These are phyloP conservation scores for Fusarium siculi DNA, from an alignment of 2,329 filamentous ascomycete genomes.

Conservation along the genomic window DNA sequence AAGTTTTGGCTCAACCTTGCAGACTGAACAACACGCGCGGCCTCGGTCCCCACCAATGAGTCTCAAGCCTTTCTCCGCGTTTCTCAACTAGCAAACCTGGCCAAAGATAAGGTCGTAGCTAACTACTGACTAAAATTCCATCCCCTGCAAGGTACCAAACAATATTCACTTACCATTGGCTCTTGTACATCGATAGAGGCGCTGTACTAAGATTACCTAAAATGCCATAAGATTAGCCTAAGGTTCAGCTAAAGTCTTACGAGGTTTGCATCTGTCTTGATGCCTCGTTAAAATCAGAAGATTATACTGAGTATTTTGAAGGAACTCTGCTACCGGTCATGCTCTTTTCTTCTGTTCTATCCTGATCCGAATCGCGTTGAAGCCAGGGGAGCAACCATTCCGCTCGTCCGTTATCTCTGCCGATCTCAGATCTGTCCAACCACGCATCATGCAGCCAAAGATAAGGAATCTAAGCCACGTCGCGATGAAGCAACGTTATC, in stretches of 20 bases:
- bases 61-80: not conserved
- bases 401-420: constrained; percentile 25
- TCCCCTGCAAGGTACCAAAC: not conserved
- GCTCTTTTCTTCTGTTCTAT: not conserved
- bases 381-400: not conserved
- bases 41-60: not conserved
- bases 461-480: constrained; percentile 26
- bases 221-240: not conserved
- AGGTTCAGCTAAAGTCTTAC: not conserved
- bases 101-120: constrained; percentile 8
- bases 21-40: not conserved
- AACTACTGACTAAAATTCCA: not conserved
- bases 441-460: not conserved
- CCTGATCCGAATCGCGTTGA: fast-evolving
- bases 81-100: not conserved
- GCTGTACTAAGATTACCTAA: not conserved
- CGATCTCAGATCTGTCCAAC: constrained; percentile 5
- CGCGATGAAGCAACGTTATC: constrained; percentile 9
- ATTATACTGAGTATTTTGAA: not conserved
- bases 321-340: too few relatives aligned
- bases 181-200: not conserved
- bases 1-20: not conserved
- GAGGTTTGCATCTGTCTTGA: not conserved
- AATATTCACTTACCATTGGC: not conserved
- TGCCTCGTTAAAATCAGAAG: not conserved